Evolutionary conservation across 805 yeast species (phyloP).

Genomic region (Debaryomyces prosopidis): DNA sequence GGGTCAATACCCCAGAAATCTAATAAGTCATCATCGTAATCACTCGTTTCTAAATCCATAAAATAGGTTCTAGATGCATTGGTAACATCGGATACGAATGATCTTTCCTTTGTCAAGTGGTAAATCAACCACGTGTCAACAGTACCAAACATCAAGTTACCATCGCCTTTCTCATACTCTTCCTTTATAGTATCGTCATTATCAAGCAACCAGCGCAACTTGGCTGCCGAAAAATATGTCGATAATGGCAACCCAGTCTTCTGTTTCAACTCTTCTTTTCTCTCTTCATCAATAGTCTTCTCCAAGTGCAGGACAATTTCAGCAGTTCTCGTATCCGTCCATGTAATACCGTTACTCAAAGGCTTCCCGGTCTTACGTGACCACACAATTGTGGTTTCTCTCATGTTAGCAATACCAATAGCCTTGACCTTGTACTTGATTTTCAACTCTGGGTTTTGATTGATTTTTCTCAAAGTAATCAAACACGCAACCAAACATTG

Average conservation of each 20-base stretch:
- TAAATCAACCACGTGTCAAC: constrained; percentile 93
- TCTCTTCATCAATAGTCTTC: constrained; percentile 51
- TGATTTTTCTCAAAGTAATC: constrained; percentile 55
- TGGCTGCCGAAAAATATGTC: constrained; percentile 89
- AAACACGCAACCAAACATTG: constrained; percentile 75
- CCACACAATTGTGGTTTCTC: constrained; percentile 93
- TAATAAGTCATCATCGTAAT: constrained; percentile 75
- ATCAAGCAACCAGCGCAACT: constrained; percentile 85
- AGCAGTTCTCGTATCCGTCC: constrained; percentile 92
- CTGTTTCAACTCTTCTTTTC: constrained; percentile 56
- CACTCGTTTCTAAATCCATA: constrained; percentile 73
- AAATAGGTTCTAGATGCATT: constrained; percentile 91
- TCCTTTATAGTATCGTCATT: constrained; percentile 66
- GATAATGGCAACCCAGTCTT: constrained; percentile 85
- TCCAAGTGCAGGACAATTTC: constrained; percentile 65
- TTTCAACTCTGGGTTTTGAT: constrained; percentile 49
- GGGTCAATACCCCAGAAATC: constrained; percentile 80
- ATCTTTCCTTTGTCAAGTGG: constrained; percentile 68
- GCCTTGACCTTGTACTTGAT: constrained; percentile 64
- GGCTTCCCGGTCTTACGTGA: constrained; percentile 80
- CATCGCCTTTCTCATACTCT: constrained; percentile 71
- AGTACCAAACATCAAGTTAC: constrained; percentile 84
- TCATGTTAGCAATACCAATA: constrained; percentile 91
- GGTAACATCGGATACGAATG: constrained; percentile 82
- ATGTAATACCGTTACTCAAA: constrained; percentile 84